Percentiles rank a stretch among this genome's conserved stretches.
These are phyloP conservation scores for Apophysomyces elegans DNA, from an alignment of 371 early-diverging fungal genomes.

Conservation along the genomic window DNA sequence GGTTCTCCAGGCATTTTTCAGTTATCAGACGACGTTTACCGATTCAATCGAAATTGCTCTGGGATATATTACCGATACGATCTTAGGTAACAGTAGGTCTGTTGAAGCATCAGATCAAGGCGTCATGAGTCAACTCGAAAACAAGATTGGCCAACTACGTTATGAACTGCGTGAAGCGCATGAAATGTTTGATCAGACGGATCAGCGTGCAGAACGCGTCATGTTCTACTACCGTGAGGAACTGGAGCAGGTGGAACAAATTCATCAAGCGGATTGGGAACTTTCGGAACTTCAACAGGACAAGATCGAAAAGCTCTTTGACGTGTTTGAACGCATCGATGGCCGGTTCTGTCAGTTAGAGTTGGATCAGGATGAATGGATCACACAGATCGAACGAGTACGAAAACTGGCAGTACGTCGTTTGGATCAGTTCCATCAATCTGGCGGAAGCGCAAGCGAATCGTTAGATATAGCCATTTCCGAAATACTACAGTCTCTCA, in stretches of 20 bases:
- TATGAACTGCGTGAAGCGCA: conserved; percentile 60
- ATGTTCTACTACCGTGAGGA: conserved; percentile 60
- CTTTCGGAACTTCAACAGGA: conserved; percentile 45
- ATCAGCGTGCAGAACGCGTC: conserved; percentile 56
- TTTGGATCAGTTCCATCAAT: neutral
- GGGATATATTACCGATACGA: conserved; percentile 58
- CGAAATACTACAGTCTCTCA: conserved; percentile 36
- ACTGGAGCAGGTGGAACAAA: conserved; percentile 54
- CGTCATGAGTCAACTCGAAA: conserved; percentile 20
- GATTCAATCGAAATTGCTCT: conserved; percentile 57
- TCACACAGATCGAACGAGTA: conserved; percentile 36
- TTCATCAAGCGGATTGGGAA: conserved; percentile 49
- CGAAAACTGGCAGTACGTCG: conserved; percentile 22
- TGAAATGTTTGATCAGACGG: conserved; percentile 61
- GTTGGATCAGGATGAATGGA: conserved; percentile 40
- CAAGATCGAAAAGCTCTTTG: conserved; percentile 48
- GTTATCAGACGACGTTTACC: conserved; percentile 60
- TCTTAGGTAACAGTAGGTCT: conserved; percentile 26
- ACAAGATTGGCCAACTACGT: conserved; percentile 45
- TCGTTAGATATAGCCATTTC: conserved; percentile 18
- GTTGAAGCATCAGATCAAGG: conserved; percentile 9
- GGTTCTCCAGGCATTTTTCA: conserved; percentile 56
- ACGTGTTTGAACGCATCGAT: conserved; percentile 53
- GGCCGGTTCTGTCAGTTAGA: conserved; percentile 43
- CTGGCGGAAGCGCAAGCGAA: neutral